These are phyloP conservation scores for Beauveria medogensis DNA, from an alignment of 2,329 filamentous ascomycete species.

Conservation along the genomic window DNA sequence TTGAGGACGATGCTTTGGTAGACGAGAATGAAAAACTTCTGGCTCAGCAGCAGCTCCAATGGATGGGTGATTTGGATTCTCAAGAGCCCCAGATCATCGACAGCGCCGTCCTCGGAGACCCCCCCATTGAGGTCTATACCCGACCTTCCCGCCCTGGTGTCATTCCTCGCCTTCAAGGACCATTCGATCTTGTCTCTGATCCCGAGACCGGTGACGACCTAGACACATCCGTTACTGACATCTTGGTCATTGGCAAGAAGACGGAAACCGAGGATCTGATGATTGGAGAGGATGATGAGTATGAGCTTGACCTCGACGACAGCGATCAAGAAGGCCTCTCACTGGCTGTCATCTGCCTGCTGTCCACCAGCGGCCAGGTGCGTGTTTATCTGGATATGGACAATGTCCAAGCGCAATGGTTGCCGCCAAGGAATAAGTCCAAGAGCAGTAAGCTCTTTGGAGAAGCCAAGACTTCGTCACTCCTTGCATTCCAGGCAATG, in stretches of 20 bases:
- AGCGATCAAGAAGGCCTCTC: slow-evolving; percentile 53
- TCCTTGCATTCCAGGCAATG: slow-evolving; percentile 55
- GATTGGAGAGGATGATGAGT: slow-evolving; percentile 55
- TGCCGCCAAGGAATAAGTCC: slow-evolving; percentile 48
- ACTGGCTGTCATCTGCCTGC: slow-evolving; percentile 49
- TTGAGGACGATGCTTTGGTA: slow-evolving; percentile 50
- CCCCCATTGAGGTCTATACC: slow-evolving; percentile 45
- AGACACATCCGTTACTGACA: slow-evolving; percentile 51
- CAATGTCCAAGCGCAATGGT: slow-evolving; percentile 58
- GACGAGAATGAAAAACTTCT: slow-evolving; percentile 46
- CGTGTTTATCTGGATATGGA: slow-evolving; percentile 54
- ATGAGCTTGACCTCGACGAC: slow-evolving; percentile 50
- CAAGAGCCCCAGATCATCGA: slow-evolving; percentile 54
- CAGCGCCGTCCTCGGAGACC: slow-evolving; percentile 35
- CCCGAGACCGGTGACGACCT: slow-evolving; percentile 49
- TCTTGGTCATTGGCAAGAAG: slow-evolving; percentile 55
- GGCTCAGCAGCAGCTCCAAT: slow-evolving; percentile 56
- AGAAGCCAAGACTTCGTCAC: slow-evolving; percentile 33
- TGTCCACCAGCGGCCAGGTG: slow-evolving; percentile 53
- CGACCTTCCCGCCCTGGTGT: slow-evolving; percentile 50
- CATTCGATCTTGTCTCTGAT: slow-evolving; percentile 49
- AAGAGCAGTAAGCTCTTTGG: slow-evolving; percentile 33
- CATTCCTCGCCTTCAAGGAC: slow-evolving; percentile 53
- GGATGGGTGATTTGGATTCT: slow-evolving; percentile 58
- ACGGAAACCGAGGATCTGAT: slow-evolving; percentile 52